A percentile compares a stretch with the other conserved stretches of the same genome.
These are phyloP conservation scores for Hypomyces perniciosus DNA, from an alignment of 2,329 filamentous ascomycete species.

Conservation along the genomic window DNA sequence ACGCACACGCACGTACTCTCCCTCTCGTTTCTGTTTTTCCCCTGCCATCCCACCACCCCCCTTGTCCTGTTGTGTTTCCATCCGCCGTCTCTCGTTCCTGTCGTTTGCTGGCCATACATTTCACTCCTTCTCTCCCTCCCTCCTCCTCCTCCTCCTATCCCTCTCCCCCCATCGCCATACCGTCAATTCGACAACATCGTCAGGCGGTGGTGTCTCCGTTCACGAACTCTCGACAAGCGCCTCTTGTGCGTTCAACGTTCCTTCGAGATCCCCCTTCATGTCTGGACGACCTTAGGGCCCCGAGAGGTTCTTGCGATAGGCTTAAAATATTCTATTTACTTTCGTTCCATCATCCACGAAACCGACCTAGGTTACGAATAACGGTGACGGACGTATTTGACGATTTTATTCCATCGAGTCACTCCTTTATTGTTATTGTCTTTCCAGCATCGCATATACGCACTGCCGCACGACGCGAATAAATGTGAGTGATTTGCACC, in stretches of 20 bases:
- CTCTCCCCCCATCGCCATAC: slow-evolving; percentile 25
- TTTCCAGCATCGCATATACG: slow-evolving; percentile 13
- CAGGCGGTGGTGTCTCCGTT: slow-evolving; percentile 29
- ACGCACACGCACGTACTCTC: slow-evolving; percentile 6
- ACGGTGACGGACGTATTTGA: slow-evolving; percentile 21
- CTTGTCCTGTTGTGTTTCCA: slow-evolving; percentile 29
- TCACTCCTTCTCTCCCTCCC: slow-evolving; percentile 20
- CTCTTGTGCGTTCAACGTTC: slow-evolving; percentile 19
- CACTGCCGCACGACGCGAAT: slow-evolving; percentile 12
- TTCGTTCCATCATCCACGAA: slow-evolving; percentile 16
- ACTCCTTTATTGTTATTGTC: slow-evolving; percentile 32
- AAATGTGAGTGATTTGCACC: slow-evolving; percentile 16
- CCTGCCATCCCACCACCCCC: slow-evolving; percentile 15
- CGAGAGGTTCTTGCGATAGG: slow-evolving; percentile 28
- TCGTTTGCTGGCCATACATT: slow-evolving; percentile 26
- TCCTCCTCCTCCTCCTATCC: slow-evolving; percentile 20
- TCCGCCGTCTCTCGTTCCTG: slow-evolving; percentile 22
- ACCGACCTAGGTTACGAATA: background rate
- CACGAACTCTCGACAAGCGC: slow-evolving; percentile 24
- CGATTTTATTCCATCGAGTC: slow-evolving; percentile 39
- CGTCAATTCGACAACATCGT: slow-evolving; percentile 13
- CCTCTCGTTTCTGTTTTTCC: slow-evolving; percentile 7
- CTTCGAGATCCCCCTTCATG: slow-evolving; percentile 18
- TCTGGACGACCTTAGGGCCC: slow-evolving; percentile 23
- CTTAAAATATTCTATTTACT: slow-evolving; percentile 16